Evolutionary conservation across 2,329 filamentous ascomycete genomes (phyloP).

Genomic region (Atkinsonella texensis): DNA sequence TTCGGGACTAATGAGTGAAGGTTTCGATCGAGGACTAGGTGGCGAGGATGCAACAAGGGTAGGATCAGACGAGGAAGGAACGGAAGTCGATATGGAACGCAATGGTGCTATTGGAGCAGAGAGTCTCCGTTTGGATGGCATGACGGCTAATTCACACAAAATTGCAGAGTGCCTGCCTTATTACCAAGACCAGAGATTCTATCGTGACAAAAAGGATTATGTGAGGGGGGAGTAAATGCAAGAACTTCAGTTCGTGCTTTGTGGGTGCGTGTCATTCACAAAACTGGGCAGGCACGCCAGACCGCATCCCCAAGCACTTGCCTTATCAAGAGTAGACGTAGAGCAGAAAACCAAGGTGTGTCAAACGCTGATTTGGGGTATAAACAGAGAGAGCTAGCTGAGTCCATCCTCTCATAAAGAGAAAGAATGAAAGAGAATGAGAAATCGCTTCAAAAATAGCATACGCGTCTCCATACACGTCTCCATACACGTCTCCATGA

Average conservation of each 20-base stretch:
- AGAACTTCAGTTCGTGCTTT: not conserved
- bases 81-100: not conserved
- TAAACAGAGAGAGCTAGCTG: not conserved
- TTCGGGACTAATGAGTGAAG: not conserved
- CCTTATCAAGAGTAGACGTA: not conserved
- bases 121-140: slow-evolving; percentile 3
- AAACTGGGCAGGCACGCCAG: not conserved
- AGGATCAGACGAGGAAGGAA: not conserved
- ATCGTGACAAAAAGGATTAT: not conserved
- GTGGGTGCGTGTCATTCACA: not conserved
- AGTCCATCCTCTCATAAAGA: not conserved
- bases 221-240: not conserved
- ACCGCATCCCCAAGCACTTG: not conserved
- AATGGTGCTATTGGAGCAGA: slow-evolving; percentile 4
- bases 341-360: not conserved
- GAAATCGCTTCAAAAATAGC: not conserved
- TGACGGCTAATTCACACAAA: not conserved
- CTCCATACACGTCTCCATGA: not conserved
- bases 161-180: not conserved
- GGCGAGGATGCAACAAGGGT: not conserved
- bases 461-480: too few relatives aligned
- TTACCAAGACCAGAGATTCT: not conserved
- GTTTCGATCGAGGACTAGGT: not conserved
- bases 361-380: not conserved
- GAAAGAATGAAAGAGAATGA: not conserved